Evolutionary conservation across 768 basidiomycete genomes (phyloP).

Genomic region (Pluteus cervinus): DNA sequence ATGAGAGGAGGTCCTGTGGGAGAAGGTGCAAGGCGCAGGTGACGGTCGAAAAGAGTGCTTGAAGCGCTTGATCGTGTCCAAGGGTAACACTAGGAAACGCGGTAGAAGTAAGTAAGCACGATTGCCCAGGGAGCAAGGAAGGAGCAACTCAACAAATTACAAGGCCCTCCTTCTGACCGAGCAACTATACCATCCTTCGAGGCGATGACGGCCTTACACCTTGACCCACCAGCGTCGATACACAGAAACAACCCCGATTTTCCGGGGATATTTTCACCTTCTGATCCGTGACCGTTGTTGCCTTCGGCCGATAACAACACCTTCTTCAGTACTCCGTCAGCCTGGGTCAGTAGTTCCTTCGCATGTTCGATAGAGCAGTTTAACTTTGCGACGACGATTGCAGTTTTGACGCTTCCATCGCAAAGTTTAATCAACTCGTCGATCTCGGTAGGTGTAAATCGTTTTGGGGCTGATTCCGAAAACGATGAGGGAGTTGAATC

Average conservation of each 20-base stretch:
- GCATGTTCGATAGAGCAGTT: slow-evolving; percentile 14
- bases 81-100: slow-evolving; percentile 13
- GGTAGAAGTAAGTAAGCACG: background rate
- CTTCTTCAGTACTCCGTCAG: slow-evolving; percentile 15
- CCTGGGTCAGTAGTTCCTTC: slow-evolving; percentile 9
- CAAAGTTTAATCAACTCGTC: slow-evolving; percentile 22
- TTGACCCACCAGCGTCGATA: slow-evolving; percentile 22
- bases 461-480: no score
- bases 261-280: slow-evolving; percentile 1
- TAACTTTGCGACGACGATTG: slow-evolving; percentile 20
- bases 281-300: background rate
- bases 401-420: slow-evolving; percentile 24
- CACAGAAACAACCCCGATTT: slow-evolving; percentile 13
- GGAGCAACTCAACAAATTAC: slow-evolving; percentile 18
- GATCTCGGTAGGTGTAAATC: slow-evolving; percentile 19
- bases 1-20: slow-evolving; percentile 5
- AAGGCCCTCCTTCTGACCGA: slow-evolving; percentile 17
- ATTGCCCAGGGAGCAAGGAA: background rate
- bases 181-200: slow-evolving; percentile 13
- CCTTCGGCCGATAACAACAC: slow-evolving; percentile 11
- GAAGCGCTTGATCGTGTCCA: slow-evolving; percentile 19
- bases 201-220: slow-evolving; percentile 17
- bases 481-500: slow-evolving; percentile 11
- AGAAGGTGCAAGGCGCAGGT: slow-evolving; percentile 11
- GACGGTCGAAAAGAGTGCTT: slow-evolving; percentile 10